These are phyloP conservation scores for Claviceps africana DNA, from an alignment of 2,329 filamentous ascomycete genomes.

Conservation along the genomic window DNA sequence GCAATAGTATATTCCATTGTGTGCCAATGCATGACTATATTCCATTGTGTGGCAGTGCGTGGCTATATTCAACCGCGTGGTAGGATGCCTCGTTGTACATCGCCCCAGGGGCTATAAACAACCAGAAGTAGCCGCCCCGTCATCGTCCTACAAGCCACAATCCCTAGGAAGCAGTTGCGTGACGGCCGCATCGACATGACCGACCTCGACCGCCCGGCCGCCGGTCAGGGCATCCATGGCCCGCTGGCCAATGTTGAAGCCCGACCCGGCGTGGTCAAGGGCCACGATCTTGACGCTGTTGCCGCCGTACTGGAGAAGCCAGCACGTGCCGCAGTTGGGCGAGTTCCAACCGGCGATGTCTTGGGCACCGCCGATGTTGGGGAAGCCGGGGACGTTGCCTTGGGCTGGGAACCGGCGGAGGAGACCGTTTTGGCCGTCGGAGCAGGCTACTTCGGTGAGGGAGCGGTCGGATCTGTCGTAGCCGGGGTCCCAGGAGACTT, in stretches of 20 bases:
- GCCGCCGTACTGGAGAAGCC: constrained; percentile 36
- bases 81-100: background rate
- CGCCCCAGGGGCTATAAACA: background rate
- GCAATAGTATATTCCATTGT: no score
- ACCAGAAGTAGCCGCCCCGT: no score
- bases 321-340: constrained; percentile 44
- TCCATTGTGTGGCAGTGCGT: no score
- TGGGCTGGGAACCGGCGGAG: constrained; percentile 47
- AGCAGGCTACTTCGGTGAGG: constrained; percentile 48
- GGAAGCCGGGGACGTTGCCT: constrained; percentile 34
- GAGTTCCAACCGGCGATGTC: constrained; percentile 44
- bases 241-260: constrained; percentile 41
- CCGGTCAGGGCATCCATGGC: constrained; percentile 44
- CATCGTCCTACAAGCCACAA: constrained; percentile 27
- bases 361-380: constrained; percentile 40
- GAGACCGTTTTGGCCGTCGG: constrained; percentile 53
- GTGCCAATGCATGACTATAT: no score
- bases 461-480: constrained; percentile 50
- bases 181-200: constrained; percentile 22
- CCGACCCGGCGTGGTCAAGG: constrained; percentile 34
- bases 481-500: constrained; percentile 56
- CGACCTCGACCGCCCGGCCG: constrained; percentile 26
- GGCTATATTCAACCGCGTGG: background rate
- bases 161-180: constrained; percentile 26
- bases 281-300: constrained; percentile 39